Percentiles rank a stretch among this genome's conserved stretches.
phyloP scores from a whole-genome alignment of 2,329 filamentous ascomycete species.

The Fusarium anthophilum region DNA sequence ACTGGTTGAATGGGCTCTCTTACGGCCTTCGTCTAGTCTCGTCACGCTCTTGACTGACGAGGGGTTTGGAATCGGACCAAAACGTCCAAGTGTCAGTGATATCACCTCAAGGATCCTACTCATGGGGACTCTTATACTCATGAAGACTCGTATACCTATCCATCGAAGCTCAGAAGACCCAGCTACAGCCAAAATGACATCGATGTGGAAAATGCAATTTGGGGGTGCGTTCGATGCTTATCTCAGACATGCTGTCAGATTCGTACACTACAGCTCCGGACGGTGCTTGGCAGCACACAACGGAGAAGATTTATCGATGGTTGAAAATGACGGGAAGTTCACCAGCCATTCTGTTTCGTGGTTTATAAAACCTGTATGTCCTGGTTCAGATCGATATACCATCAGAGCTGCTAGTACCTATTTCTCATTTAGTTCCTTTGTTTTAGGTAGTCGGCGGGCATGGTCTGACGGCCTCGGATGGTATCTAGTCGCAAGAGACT shows the following conservation, averaged over 20 bases:
- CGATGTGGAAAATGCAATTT: not conserved
- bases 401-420: not conserved
- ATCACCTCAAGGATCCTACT: accelerated
- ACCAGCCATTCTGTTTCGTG: not conserved
- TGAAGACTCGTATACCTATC: not conserved
- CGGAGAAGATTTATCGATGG: accelerated
- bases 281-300: not conserved
- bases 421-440: not conserved
- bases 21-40: accelerated
- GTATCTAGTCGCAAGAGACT: not conserved
- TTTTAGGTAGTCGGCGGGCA: not conserved
- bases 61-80: not conserved
- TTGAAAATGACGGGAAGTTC: not conserved
- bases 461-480: not conserved
- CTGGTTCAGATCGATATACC: not conserved
- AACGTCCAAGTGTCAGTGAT: not conserved
- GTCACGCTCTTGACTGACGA: not conserved
- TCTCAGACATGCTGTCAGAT: not conserved
- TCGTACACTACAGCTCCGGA: accelerated
- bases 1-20: accelerated
- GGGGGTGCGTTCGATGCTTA: accelerated
- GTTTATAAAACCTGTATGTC: not conserved
- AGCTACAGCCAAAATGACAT: accelerated
- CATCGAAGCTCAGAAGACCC: not conserved
- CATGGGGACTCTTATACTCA: not conserved